Conservation (phyloP, 305 asterid genomes). For the Fraxinus angustifolia region DNA sequence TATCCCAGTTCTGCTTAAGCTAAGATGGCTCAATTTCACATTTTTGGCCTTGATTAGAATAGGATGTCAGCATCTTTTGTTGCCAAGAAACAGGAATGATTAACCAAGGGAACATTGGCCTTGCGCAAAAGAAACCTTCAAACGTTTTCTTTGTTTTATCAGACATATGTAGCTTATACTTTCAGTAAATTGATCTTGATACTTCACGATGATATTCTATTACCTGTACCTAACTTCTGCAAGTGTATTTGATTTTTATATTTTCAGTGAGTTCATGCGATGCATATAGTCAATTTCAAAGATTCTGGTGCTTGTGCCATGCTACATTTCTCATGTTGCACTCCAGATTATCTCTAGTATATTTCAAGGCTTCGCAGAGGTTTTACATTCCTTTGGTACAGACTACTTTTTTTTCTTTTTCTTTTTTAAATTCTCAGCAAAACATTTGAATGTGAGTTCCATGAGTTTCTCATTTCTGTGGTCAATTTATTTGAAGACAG, state of each 20-base stretch:
- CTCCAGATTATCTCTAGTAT: background rate
- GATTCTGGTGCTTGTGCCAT: background rate
- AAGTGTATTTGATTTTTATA: background rate
- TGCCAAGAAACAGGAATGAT: background rate
- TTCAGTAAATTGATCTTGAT: background rate
- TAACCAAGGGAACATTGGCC: background rate
- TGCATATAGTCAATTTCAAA: background rate
- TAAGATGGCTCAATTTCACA: background rate
- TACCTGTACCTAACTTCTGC: background rate
- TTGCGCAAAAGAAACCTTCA: background rate
- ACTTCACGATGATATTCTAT: background rate
- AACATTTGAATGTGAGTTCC: background rate
- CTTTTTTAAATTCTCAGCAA: background rate
- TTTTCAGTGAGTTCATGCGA: background rate
- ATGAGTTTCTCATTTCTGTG: background rate
- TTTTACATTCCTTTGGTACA: background rate
- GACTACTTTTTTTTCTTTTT: background rate
- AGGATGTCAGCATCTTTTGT: background rate
- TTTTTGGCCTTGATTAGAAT: background rate
- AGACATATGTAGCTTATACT: background rate
- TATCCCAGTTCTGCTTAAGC: background rate
- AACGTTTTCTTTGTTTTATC: background rate
- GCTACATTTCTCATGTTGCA: background rate
- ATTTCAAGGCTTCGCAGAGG: background rate
- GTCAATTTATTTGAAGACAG: background rate